Evolutionary conservation across 148 eudicot species (phyloP).

Genomic region (Nepenthes mirabilis): DNA sequence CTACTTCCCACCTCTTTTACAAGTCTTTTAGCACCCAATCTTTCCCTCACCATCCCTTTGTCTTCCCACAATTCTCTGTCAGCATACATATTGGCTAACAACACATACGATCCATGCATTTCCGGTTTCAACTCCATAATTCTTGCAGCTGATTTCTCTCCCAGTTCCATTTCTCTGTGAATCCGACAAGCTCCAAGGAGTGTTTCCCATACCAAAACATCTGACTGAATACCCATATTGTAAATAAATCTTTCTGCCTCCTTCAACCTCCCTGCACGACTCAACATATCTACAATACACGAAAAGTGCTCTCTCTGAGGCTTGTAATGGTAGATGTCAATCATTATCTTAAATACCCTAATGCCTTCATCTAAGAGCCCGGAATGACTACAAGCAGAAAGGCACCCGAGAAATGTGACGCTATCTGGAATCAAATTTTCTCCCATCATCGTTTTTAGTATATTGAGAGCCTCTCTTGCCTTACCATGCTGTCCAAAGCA

Average conservation of each 20-base stretch:
- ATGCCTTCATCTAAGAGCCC: constrained; percentile 20
- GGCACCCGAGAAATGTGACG: constrained; percentile 24
- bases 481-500: constrained; percentile 26
- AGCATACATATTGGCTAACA: constrained; percentile 33
- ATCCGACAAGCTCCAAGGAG: constrained; percentile 28
- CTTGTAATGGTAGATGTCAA: constrained; percentile 7
- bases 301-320: constrained; percentile 29
- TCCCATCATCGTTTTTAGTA: constrained; percentile 12
- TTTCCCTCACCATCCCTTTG: constrained; percentile 21
- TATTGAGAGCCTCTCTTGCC: constrained; percentile 18
- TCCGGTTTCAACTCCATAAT: constrained; percentile 16
- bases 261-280: constrained; percentile 26
- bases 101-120: constrained; percentile 17
- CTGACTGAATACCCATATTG: constrained; percentile 16
- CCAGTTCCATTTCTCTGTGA: constrained; percentile 20
- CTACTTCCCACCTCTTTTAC: constrained; percentile 20
- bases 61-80: constrained; percentile 26
- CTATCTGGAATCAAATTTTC: constrained; percentile 19
- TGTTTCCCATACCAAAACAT: constrained; percentile 22
- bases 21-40: constrained; percentile 7
- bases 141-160: constrained; percentile 14
- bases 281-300: constrained; percentile 28
- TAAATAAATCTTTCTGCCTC: constrained; percentile 26
- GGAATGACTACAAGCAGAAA: constrained; percentile 29
- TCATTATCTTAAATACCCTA: constrained; percentile 16